These are phyloP conservation scores for Pseudisothecium myosuroides DNA, from an alignment of 225 moss, liverwort and hornwort genomes.

Conservation along the genomic window DNA sequence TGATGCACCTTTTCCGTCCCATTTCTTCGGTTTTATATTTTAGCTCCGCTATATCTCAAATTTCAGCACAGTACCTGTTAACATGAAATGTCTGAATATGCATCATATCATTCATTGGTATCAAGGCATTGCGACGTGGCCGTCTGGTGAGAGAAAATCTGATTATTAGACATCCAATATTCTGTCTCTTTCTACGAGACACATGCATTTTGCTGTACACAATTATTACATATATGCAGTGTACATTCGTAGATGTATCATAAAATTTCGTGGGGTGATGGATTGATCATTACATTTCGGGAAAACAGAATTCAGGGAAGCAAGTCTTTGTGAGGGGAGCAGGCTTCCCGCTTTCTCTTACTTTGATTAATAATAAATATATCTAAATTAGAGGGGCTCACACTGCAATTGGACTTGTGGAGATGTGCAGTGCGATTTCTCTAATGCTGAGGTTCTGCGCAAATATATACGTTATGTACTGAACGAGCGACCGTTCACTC, in stretches of 20 bases:
- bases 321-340: not conserved
- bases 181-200: not conserved
- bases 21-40: not conserved
- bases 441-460: conserved; percentile 58
- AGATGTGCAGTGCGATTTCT: conserved; percentile 60
- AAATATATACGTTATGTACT: conserved; percentile 89
- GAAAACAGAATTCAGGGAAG: not conserved
- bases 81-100: not conserved
- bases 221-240: not conserved
- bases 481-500: conserved; percentile 88
- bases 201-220: not conserved
- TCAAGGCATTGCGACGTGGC: not conserved
- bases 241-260: not conserved
- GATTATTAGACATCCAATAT: not conserved
- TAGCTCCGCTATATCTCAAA: not conserved
- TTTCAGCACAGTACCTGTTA: not conserved
- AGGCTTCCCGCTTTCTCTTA: not conserved
- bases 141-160: not conserved
- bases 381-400: not conserved
- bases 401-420: not conserved
- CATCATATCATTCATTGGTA: not conserved
- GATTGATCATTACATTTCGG: not conserved
- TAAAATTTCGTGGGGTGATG: not conserved
- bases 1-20: not conserved
- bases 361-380: not conserved